Conservation (phyloP, 2,329 filamentous ascomycete genomes). For the Elsinoe australis region DNA sequence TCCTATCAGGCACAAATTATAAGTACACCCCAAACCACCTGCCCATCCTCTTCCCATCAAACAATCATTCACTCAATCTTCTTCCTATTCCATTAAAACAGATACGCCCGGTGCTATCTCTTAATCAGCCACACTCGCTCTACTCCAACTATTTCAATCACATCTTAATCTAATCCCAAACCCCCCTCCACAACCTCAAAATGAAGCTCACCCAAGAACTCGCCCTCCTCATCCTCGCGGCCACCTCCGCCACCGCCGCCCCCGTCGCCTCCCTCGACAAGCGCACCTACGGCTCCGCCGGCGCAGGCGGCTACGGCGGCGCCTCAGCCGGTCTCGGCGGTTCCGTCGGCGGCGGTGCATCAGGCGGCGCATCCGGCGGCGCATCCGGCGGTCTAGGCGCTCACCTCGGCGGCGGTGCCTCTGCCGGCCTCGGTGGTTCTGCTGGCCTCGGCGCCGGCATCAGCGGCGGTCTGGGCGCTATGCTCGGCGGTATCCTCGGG, state of each 20-base stretch:
- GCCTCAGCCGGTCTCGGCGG: neutral
- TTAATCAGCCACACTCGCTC: neutral
- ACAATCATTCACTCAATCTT: neutral
- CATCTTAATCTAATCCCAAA: neutral
- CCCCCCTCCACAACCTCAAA: conserved; percentile 1
- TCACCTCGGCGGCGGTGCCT: neutral
- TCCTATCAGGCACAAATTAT: too few relatives aligned
- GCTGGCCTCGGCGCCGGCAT: neutral
- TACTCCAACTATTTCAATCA: neutral
- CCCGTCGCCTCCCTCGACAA: conserved; percentile 11
- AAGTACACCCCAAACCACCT: neutral
- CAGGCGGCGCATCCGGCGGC: neutral
- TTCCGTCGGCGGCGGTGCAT: neutral
- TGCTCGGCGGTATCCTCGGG: conserved; percentile 3
- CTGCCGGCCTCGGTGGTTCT: neutral
- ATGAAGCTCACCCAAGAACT: conserved; percentile 7
- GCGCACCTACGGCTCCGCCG: conserved; percentile 2
- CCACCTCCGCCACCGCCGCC: conserved; percentile 6
- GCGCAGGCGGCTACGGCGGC: neutral
- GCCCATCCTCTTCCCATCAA: neutral
- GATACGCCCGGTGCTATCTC: neutral
- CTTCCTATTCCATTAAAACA: neutral
- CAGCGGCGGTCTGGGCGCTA: neutral
- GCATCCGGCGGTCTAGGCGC: neutral
- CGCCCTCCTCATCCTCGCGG: conserved; percentile 10